Percentiles rank a stretch among this genome's conserved stretches.
Evolutionary conservation across 768 basidiomycete genomes (phyloP).

Genomic region (Lactarius trivialis): DNA sequence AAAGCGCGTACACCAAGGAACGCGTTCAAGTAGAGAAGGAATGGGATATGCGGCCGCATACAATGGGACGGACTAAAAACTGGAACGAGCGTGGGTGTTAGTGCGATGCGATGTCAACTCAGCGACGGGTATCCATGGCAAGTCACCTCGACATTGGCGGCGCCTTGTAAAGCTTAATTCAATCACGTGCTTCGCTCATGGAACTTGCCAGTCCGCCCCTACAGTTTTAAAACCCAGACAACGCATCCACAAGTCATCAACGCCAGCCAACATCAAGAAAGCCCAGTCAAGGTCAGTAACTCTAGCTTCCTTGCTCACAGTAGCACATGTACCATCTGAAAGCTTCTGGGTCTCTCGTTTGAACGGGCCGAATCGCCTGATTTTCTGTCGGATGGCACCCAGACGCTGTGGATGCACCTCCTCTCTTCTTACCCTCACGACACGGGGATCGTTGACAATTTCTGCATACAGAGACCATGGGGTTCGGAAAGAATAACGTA

Average conservation of each 20-base stretch:
- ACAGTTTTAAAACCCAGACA: conserved; percentile 12
- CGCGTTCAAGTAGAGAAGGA: background rate
- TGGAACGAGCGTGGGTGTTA: background rate
- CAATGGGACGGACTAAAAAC: background rate
- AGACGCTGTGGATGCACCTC: conserved; percentile 8
- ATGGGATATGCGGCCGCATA: background rate
- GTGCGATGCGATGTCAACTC: no score
- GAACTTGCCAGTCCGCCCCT: background rate
- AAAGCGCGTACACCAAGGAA: conserved; percentile 32
- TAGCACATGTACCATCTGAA: background rate
- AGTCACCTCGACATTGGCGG: background rate
- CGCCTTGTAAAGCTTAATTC: no score
- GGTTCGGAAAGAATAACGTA: conserved; percentile 81
- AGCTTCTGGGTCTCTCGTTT: background rate
- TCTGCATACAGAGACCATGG: conserved; percentile 49
- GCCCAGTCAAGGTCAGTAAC: conserved; percentile 33
- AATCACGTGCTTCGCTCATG: background rate
- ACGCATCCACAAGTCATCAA: conserved; percentile 9
- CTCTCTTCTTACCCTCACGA: background rate
- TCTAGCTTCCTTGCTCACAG: conserved; percentile 6
- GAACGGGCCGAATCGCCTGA: background rate
- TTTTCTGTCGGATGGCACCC: conserved; percentile 22
- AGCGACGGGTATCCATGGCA: background rate
- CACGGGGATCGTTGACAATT: conserved; percentile 20
- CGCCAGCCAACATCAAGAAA: conserved; percentile 28